Base-by-base conservation (phyloP, 192 early-diverging fungal genomes). In the Oehlia diaphana region DNA sequence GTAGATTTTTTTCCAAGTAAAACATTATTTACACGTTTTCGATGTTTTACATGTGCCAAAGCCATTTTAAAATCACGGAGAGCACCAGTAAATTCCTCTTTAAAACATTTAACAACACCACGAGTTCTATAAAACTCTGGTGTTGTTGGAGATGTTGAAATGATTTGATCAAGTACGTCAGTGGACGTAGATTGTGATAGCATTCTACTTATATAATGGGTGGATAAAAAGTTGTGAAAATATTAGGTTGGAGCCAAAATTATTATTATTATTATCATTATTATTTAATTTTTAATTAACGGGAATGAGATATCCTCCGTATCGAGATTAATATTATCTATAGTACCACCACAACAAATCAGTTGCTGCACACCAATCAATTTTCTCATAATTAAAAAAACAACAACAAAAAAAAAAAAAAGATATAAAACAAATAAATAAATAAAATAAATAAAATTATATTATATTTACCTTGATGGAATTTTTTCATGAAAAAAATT, bases 401-500 rank as follows among this genome's bases (percentile, higher is more conserved):
- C 26, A 23, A 65, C 28, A 65, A 31, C 0, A 65, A 13, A 13
- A 31, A 28, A 13, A 13, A 31, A 28, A 31, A 7, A 31, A 13
- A 31, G 10, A 65, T 28, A 28, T 2, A 65, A 31, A 31, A 28
- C 13, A 65, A 65, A 2, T 2, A 3, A 65, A 3, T 65, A 28
- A 26, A 65, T 26, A 28, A 65, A 65, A 2, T 2, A 3, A 65
- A 3, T 65, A 28, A 26, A 65, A 65, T 65, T 12, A 33, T 66
- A 35, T 75, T 75, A 49, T 75, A 63, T 63, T 75, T 75, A 75
- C 74, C 74, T 75, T 58, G 74, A 75, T 28, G 74, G 74, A 63
- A 75, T 75, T 63, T 75, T 75, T 75, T 75, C 74, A 37, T 75
- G 74, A 75, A 75, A 75, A 21, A 75, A 75, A 75, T 75, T 75